A percentile compares a stretch with the other conserved stretches of the same genome.
phyloP scores from a whole-genome alignment of 805 yeast genomes.

The Saccharomyces jurei region DNA sequence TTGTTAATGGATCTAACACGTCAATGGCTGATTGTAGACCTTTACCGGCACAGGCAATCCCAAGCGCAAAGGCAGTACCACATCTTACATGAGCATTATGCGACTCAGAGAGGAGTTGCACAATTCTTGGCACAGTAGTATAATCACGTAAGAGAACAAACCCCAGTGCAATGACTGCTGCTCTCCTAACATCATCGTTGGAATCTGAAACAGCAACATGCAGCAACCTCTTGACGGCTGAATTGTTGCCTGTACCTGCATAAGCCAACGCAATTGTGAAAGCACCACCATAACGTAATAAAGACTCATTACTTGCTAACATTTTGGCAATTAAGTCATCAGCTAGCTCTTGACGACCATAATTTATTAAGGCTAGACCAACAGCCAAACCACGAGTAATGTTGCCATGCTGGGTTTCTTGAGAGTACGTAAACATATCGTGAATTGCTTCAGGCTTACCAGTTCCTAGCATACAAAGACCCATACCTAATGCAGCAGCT shows the following conservation, averaged over 20 bases:
- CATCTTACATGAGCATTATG: conserved; percentile 98
- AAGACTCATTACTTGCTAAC: conserved; percentile 67
- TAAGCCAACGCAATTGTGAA: conserved; percentile 91
- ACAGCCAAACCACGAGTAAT: conserved; percentile 89
- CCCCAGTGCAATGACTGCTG: conserved; percentile 86
- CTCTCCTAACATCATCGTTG: conserved; percentile 92
- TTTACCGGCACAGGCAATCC: conserved; percentile 95
- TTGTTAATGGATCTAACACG: conserved; percentile 83
- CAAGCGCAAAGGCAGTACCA: conserved; percentile 95
- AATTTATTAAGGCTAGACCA: conserved; percentile 79
- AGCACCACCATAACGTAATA: conserved; percentile 92
- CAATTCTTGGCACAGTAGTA: conserved; percentile 90
- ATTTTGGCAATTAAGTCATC: conserved; percentile 58
- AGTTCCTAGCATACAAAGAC: conserved; percentile 89
- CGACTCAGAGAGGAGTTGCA: conserved; percentile 83
- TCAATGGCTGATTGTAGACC: conserved; percentile 83
- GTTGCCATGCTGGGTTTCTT: conserved; percentile 92
- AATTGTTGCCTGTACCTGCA: conserved; percentile 90
- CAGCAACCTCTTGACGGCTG: conserved; percentile 74
- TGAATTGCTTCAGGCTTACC: conserved; percentile 58
- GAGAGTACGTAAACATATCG: conserved; percentile 86
- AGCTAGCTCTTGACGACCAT: conserved; percentile 78
- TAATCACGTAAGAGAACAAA: conserved; percentile 85
- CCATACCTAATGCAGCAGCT: conserved; percentile 95
- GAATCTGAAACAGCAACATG: conserved; percentile 96